Evolutionary conservation across 2,329 filamentous ascomycete species (phyloP).

Genomic region (Clonostachys rhizophaga): DNA sequence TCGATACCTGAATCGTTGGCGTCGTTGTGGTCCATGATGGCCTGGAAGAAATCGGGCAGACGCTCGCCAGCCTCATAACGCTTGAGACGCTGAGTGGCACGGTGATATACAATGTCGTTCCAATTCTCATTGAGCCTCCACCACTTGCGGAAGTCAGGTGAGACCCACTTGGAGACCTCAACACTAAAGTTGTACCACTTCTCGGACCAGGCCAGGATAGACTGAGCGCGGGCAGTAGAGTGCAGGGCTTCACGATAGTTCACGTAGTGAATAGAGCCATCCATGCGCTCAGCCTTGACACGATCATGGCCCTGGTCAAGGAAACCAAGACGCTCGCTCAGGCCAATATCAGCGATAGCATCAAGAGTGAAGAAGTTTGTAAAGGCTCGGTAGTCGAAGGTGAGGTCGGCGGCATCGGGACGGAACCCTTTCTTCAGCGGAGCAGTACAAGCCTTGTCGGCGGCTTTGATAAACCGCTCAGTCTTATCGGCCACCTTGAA

Average conservation of each 20-base stretch:
- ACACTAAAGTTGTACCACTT: slow-evolving; percentile 21
- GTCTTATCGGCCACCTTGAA: slow-evolving; percentile 1
- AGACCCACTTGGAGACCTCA: slow-evolving; percentile 32
- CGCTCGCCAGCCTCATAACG: background rate
- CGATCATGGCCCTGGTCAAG: slow-evolving; percentile 1
- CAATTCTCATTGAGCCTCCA: background rate
- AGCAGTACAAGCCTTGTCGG: background rate
- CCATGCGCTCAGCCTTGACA: background rate
- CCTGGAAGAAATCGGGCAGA: slow-evolving; percentile 5
- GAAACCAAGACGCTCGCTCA: background rate
- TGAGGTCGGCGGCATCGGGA: background rate
- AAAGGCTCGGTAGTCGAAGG: slow-evolving; percentile 43
- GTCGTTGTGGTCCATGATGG: slow-evolving; percentile 43
- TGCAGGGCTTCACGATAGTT: background rate
- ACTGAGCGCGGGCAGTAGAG: background rate
- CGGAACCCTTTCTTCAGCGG: slow-evolving; percentile 4
- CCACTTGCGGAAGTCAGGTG: background rate
- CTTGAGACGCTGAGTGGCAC: background rate
- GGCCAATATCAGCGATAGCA: slow-evolving; percentile 42
- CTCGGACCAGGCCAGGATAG: background rate
- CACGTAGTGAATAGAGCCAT: background rate
- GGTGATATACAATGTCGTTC: background rate
- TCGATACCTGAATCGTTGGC: slow-evolving; percentile 36
- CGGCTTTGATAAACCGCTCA: background rate
- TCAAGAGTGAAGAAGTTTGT: slow-evolving; percentile 53